Conservation (phyloP, 768 basidiomycete genomes). For the Boletus tylopilopsis region DNA sequence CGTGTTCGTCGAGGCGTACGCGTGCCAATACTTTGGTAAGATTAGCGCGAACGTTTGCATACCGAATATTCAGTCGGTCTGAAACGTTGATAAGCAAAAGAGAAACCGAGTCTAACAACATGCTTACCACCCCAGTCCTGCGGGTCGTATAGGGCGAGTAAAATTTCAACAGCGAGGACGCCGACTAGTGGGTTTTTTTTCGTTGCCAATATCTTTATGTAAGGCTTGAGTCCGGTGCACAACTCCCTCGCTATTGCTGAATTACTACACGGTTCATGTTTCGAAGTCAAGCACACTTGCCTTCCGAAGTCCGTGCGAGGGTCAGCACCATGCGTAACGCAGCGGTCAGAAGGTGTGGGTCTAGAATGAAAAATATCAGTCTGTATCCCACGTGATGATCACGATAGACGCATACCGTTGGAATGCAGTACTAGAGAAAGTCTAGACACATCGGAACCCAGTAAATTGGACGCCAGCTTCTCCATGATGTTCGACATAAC, state of each 20-base stretch:
- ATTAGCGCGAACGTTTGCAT: not conserved
- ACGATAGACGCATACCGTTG: constrained; percentile 2
- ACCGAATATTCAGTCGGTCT: not conserved
- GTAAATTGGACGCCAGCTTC: constrained; percentile 2
- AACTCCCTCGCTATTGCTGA: not conserved
- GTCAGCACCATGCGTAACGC: constrained; percentile 18
- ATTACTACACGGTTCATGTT: not conserved
- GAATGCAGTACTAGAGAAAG: constrained; percentile 14
- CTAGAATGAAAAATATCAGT: not conserved
- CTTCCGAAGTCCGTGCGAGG: constrained; percentile 14
- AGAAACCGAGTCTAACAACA: not conserved
- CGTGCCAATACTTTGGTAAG: not conserved
- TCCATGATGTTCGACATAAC: too few species aligned
- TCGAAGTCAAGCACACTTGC: not conserved
- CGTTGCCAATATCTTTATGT: constrained; percentile 11
- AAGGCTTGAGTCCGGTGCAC: constrained; percentile 4
- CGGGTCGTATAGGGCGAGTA: constrained; percentile 7
- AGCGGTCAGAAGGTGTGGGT: constrained; percentile 6
- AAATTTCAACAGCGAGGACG: constrained; percentile 18
- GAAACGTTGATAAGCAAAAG: not conserved
- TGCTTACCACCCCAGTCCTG: not conserved
- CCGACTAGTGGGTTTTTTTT: constrained; percentile 9
- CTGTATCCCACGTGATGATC: too few species aligned
- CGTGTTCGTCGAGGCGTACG: too few species aligned
- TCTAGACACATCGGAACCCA: not conserved